These are phyloP conservation scores for Lactarius sp. DNA, from an alignment of 768 basidiomycete genomes.

Conservation along the genomic window DNA sequence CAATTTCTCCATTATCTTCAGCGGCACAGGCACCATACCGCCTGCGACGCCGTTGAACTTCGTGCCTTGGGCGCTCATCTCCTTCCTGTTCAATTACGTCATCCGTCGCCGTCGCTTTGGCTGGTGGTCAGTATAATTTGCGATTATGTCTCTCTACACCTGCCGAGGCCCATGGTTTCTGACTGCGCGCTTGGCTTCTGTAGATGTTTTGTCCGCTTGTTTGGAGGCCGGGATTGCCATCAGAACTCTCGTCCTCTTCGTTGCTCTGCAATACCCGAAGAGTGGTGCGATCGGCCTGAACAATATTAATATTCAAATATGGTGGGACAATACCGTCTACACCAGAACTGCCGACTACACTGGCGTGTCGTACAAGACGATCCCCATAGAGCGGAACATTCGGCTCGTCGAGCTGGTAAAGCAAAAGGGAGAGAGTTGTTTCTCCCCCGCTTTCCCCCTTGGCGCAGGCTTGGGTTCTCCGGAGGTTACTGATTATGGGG, in stretches of 20 bases:
- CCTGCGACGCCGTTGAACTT: constrained; percentile 42
- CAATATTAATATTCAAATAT: constrained; percentile 48
- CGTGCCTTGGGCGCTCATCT: constrained; percentile 36
- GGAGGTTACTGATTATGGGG: too few relatives aligned
- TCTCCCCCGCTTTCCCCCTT: too few relatives aligned
- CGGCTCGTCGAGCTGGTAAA: constrained; percentile 19
- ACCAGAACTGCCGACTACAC: constrained; percentile 32
- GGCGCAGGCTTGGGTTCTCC: too few relatives aligned
- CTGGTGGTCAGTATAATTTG: constrained; percentile 39
- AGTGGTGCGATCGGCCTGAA: constrained; percentile 54
- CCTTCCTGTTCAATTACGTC: constrained; percentile 37
- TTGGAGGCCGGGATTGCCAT: constrained; percentile 64
- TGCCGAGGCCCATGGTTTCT: not conserved
- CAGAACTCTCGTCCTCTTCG: constrained; percentile 53
- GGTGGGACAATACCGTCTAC: constrained; percentile 65
- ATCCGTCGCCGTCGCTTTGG: constrained; percentile 36
- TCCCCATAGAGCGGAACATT: constrained; percentile 15
- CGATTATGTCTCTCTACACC: constrained; percentile 5
- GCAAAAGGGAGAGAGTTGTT: too few relatives aligned
- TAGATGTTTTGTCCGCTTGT: constrained; percentile 64
- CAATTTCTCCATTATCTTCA: constrained; percentile 47
- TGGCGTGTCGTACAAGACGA: constrained; percentile 17
- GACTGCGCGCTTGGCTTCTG: constrained; percentile 28
- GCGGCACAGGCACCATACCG: constrained; percentile 39
- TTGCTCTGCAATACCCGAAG: constrained; percentile 55